These are phyloP conservation scores for Aspergillus texensis DNA, from an alignment of 2,329 filamentous ascomycete genomes.

Conservation along the genomic window DNA sequence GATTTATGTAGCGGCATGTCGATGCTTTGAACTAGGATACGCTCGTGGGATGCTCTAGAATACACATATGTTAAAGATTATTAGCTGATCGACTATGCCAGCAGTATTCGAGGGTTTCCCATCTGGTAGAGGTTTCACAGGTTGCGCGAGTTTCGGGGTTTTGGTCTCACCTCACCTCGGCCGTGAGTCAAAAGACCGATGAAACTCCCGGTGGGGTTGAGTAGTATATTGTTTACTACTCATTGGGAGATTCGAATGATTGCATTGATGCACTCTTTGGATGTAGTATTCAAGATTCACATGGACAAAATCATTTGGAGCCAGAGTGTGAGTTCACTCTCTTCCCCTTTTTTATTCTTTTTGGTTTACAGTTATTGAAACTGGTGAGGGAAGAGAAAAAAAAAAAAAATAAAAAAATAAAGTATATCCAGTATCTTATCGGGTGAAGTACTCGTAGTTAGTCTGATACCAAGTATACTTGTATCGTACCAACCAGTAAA, in stretches of 20 bases:
- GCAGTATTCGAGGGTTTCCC: neutral
- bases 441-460: neutral
- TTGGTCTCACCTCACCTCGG: slow-evolving; percentile 1
- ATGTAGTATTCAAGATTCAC: neutral
- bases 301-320: neutral
- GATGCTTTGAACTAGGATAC: neutral
- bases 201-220: neutral
- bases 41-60: neutral
- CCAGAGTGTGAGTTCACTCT: neutral
- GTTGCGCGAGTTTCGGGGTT: neutral
- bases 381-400: no score
- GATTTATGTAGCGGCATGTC: neutral
- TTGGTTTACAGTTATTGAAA: neutral
- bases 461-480: neutral
- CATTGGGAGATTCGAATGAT: neutral
- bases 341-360: neutral
- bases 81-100: neutral
- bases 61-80: neutral
- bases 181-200: neutral
- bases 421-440: neutral
- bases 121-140: neutral
- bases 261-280: neutral
- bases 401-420: neutral
- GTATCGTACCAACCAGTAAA: slow-evolving; percentile 1
- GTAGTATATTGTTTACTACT: neutral